A percentile compares a stretch with the other conserved stretches of the same genome.
Conservation (phyloP, 768 basidiomycete species). For the Chalciporus sphaerocephalus region DNA sequence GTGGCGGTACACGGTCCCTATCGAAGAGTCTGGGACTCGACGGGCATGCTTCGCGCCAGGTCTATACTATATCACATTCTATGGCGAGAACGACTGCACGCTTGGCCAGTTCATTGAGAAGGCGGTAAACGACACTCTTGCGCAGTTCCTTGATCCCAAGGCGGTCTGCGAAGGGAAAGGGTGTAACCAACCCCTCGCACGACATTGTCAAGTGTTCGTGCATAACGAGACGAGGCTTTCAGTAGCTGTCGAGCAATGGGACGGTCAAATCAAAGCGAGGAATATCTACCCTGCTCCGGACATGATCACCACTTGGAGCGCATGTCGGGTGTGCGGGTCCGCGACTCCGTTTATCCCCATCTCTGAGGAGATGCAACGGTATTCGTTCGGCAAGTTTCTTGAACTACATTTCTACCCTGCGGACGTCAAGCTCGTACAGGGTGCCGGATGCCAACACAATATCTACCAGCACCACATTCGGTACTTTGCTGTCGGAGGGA, state of each 20-base stretch:
- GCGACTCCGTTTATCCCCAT: conserved; percentile 86
- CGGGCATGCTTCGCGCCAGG: conserved; percentile 76
- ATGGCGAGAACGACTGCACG: conserved; percentile 88
- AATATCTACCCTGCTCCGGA: conserved; percentile 60
- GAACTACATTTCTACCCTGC: conserved; percentile 95
- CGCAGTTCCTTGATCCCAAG: conserved; percentile 67
- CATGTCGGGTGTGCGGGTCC: conserved; percentile 72
- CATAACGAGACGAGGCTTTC: conserved; percentile 82
- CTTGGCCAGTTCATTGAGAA: conserved; percentile 91
- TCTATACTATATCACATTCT: conserved; percentile 76
- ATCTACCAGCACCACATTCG: conserved; percentile 90
- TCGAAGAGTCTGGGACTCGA: conserved; percentile 58
- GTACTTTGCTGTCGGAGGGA: conserved; percentile 79
- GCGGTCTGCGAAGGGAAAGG: conserved; percentile 79
- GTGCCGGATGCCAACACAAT: conserved; percentile 90
- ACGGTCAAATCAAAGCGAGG: conserved; percentile 65
- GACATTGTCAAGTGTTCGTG: conserved; percentile 87
- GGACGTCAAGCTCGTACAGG: conserved; percentile 77
- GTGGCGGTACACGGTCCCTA: conserved; percentile 76
- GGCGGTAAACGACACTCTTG: conserved; percentile 61
- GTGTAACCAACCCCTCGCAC: conserved; percentile 74
- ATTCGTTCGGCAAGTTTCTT: conserved; percentile 94
- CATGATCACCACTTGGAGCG: conserved; percentile 86
- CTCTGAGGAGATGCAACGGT: conserved; percentile 87
- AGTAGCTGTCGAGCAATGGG: conserved; percentile 87